Evolutionary conservation across 768 basidiomycete genomes (phyloP).

Genomic region (Auriscalpium microsporum): DNA sequence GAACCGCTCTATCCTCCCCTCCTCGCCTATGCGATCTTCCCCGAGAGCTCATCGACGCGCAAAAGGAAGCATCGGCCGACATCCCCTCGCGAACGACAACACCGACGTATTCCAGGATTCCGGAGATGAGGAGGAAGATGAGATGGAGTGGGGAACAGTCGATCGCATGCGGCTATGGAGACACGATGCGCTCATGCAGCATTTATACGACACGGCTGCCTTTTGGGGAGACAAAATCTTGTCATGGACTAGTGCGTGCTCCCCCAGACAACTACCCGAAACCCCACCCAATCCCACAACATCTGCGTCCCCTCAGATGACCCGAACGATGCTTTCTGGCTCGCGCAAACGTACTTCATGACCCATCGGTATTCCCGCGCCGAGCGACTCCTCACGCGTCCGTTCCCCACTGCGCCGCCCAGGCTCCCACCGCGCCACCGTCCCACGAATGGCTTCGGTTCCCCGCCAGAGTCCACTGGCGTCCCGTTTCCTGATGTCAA

Average conservation of each 20-base stretch:
- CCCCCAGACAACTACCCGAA: not conserved
- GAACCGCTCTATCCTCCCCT: slow-evolving; percentile 67
- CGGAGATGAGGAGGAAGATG: slow-evolving; percentile 46
- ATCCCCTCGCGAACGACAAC: slow-evolving; percentile 74
- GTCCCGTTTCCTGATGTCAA: slow-evolving; percentile 29
- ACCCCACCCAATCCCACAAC: not conserved
- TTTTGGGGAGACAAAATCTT: slow-evolving; percentile 99
- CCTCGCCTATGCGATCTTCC: slow-evolving; percentile 64
- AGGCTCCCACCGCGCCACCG: slow-evolving; percentile 24
- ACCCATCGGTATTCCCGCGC: slow-evolving; percentile 93
- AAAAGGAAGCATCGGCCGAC: slow-evolving; percentile 42
- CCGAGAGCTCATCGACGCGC: slow-evolving; percentile 46
- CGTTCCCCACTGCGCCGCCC: slow-evolving; percentile 54
- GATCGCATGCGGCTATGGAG: slow-evolving; percentile 96
- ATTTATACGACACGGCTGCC: slow-evolving; percentile 92
- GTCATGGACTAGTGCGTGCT: slow-evolving; percentile 78
- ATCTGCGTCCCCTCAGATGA: slow-evolving; percentile 47
- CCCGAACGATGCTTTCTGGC: slow-evolving; percentile 98
- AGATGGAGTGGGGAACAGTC: slow-evolving; percentile 76
- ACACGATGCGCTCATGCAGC: slow-evolving; percentile 97
- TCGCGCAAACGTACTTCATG: slow-evolving; percentile 96
- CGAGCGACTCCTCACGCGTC: slow-evolving; percentile 82
- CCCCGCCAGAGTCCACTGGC: slow-evolving; percentile 2
- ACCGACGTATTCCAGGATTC: slow-evolving; percentile 69
- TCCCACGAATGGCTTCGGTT: slow-evolving; percentile 35